Conservation (phyloP, 2,329 filamentous ascomycete genomes). For the Fusarium coffeatum region DNA sequence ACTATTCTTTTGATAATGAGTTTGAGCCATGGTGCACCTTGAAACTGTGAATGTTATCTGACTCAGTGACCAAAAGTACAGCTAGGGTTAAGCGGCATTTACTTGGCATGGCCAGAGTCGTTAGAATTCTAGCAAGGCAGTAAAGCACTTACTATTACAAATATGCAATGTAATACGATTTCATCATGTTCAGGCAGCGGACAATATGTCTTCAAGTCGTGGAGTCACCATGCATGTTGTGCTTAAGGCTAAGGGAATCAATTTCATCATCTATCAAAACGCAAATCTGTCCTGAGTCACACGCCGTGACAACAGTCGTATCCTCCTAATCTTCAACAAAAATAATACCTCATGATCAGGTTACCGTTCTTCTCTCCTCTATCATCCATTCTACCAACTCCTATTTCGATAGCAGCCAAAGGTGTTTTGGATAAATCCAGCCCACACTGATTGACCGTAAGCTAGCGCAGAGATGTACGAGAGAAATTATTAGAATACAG, state of each 20-base stretch:
- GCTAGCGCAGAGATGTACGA: slow-evolving; percentile 52
- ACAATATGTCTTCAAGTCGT: not conserved
- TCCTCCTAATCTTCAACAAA: slow-evolving; percentile 23
- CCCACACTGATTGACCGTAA: slow-evolving; percentile 32
- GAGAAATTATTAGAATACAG: slow-evolving; percentile 63
- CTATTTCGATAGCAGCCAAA: slow-evolving; percentile 47
- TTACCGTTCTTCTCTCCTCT: slow-evolving; percentile 41
- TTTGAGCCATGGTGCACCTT: not conserved
- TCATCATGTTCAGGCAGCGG: too few relatives aligned
- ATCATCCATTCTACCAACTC: slow-evolving; percentile 54
- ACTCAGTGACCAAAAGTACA: not conserved
- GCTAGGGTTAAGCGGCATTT: not conserved
- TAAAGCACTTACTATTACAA: not conserved
- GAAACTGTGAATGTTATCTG: not conserved
- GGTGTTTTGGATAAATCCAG: slow-evolving; percentile 42
- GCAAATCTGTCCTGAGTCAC: slow-evolving; percentile 37
- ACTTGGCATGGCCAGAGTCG: not conserved
- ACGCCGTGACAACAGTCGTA: slow-evolving; percentile 21
- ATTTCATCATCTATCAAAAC: slow-evolving; percentile 50
- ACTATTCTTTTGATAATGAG: slow-evolving; percentile 15
- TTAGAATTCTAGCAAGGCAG: not conserved
- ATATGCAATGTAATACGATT: not conserved
- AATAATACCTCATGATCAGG: slow-evolving; percentile 25
- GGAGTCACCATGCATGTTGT: not conserved
- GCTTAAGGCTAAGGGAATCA: slow-evolving; percentile 45